Evolutionary conservation across 108 stramenopile genomes (phyloP).

Genomic region (Craspedostauros australis): DNA sequence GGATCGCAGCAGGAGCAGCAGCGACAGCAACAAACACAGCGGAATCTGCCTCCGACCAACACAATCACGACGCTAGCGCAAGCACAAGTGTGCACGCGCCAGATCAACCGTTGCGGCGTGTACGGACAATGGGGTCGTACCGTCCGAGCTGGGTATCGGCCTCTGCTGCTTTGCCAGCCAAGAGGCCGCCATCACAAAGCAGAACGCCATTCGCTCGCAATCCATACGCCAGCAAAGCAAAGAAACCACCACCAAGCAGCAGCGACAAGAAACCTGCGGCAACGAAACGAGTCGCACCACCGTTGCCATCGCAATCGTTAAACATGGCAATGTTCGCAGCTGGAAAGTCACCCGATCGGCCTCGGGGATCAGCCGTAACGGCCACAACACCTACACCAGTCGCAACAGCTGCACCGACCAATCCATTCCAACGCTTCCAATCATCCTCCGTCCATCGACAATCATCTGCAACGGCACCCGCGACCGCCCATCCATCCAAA

Average conservation of each 20-base stretch:
- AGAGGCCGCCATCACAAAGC: not conserved
- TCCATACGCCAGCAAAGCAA: not conserved
- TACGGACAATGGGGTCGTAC: too few relatives aligned
- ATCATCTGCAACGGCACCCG: not conserved
- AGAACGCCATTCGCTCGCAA: not conserved
- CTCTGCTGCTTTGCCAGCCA: not conserved
- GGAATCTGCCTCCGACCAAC: conserved; percentile 3
- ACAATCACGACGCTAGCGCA: not conserved
- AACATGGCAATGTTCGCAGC: not conserved
- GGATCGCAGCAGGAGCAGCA: conserved; percentile 2
- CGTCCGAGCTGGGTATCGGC: too few relatives aligned
- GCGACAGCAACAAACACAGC: conserved; percentile 1
- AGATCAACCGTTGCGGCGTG: too few relatives aligned
- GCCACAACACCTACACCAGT: not conserved
- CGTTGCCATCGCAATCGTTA: not conserved
- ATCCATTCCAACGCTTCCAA: not conserved
- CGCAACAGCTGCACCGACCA: not conserved
- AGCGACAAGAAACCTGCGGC: not conserved
- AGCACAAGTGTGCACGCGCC: not conserved
- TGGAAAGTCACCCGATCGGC: not conserved
- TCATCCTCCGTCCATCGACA: conserved; percentile 1
- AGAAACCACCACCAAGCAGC: not conserved
- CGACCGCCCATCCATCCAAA: not conserved
- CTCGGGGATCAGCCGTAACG: too few relatives aligned
- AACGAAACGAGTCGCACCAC: not conserved